These are phyloP conservation scores for Ceratocystis eucalypticola DNA, from an alignment of 2,329 filamentous ascomycete species.

Conservation along the genomic window DNA sequence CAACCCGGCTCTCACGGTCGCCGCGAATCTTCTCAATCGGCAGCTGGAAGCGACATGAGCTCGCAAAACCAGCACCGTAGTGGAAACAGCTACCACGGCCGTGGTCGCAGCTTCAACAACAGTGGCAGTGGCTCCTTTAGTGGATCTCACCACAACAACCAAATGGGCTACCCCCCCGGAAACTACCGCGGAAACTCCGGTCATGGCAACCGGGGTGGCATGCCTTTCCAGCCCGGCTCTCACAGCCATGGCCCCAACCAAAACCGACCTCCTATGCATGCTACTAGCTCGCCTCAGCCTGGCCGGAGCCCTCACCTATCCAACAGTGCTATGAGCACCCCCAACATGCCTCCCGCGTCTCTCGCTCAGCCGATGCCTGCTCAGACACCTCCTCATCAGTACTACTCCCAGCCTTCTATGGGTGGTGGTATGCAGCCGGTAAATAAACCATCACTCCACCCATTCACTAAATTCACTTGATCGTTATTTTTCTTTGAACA, in stretches of 20 bases:
- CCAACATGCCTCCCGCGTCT: constrained; percentile 50
- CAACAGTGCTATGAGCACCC: constrained; percentile 52
- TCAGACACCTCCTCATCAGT: constrained; percentile 46
- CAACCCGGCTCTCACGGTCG: constrained; percentile 63
- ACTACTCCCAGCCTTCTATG: constrained; percentile 23
- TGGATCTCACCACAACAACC: constrained; percentile 33
- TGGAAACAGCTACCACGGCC: constrained; percentile 35
- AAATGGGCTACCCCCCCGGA: constrained; percentile 29
- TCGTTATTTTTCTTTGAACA: neutral
- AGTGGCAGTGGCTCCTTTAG: constrained; percentile 35
- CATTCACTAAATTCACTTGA: neutral
- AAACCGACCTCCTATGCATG: constrained; percentile 29
- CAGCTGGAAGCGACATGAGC: constrained; percentile 25
- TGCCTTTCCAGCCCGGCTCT: constrained; percentile 36
- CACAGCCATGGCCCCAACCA: constrained; percentile 29
- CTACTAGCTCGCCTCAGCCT: constrained; percentile 53
- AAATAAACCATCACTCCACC: constrained; percentile 14
- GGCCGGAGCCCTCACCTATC: constrained; percentile 52
- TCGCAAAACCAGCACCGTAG: constrained; percentile 40
- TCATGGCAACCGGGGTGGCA: constrained; percentile 37
- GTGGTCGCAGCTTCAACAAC: constrained; percentile 29
- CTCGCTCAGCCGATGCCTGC: constrained; percentile 47
- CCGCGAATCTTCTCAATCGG: constrained; percentile 73
- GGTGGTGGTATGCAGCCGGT: constrained; percentile 19
- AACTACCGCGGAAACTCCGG: constrained; percentile 30